phyloP scores from a whole-genome alignment of 78 protist genomes.

The Dictyostelium capitatum region DNA sequence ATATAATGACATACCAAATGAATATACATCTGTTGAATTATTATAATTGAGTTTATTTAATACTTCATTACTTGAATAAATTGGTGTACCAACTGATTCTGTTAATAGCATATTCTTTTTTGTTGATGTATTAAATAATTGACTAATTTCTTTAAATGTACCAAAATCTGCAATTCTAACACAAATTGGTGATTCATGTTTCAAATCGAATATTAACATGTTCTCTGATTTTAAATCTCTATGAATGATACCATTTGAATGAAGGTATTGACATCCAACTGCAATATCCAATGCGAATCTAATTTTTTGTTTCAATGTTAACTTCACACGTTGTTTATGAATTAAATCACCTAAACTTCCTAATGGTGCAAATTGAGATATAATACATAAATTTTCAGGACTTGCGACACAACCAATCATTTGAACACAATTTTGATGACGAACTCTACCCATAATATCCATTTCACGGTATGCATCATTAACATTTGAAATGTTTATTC shows the following conservation, averaged over 20 bases:
- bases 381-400: neutral
- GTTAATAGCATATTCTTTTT: neutral
- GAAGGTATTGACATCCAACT: constrained; percentile 54
- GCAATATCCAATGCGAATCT: constrained; percentile 57
- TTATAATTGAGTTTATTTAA: no score
- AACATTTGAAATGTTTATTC: neutral
- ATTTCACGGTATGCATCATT: constrained; percentile 7
- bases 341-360: constrained; percentile 10
- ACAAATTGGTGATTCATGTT: neutral
- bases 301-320: constrained; percentile 20
- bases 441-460: constrained; percentile 4
- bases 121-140: neutral
- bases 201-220: neutral
- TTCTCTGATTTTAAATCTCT: constrained; percentile 78
- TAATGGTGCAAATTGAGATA: neutral
- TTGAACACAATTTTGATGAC: constrained; percentile 22
- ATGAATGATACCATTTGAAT: constrained; percentile 46
- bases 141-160: no score
- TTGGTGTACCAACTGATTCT: constrained; percentile 37
- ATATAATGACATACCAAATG: neutral
- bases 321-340: neutral
- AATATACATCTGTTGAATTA: neutral
- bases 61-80: constrained; percentile 13
- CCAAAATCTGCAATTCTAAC: constrained; percentile 44
- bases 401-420: neutral